phyloP scores from a whole-genome alignment of 805 yeast species.

The Zygotorulaspora danielsina region DNA sequence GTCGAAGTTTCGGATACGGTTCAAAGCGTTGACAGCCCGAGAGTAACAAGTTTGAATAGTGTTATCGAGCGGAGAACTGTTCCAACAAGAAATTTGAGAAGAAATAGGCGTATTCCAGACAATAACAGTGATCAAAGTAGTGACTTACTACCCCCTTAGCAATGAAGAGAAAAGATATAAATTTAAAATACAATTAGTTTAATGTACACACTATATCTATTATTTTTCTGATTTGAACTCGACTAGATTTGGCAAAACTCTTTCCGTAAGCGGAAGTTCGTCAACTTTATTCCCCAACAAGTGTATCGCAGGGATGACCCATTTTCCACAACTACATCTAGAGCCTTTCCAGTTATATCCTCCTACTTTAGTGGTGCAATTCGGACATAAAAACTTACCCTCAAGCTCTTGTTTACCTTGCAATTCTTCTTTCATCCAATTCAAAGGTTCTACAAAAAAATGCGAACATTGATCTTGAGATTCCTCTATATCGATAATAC shows the following conservation, averaged over 20 bases:
- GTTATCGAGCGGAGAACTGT: constrained; percentile 7
- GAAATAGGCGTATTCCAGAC: constrained; percentile 15
- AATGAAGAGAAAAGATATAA: not conserved
- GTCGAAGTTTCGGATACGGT: constrained; percentile 18
- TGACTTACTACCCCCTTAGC: not conserved
- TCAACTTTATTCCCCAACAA: constrained; percentile 80
- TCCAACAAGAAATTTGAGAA: constrained; percentile 16
- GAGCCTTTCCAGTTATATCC: constrained; percentile 94
- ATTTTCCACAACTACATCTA: constrained; percentile 88
- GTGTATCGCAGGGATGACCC: constrained; percentile 92
- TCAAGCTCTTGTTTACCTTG: constrained; percentile 66
- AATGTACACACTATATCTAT: not conserved
- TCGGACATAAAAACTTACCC: constrained; percentile 83
- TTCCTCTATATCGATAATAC: constrained; percentile 53
- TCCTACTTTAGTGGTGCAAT: constrained; percentile 81
- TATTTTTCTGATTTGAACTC: constrained; percentile 13
- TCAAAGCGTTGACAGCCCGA: constrained; percentile 13
- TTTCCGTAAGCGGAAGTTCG: constrained; percentile 38
- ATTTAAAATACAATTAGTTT: not conserved
- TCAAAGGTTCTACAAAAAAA: constrained; percentile 79
- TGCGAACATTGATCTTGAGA: constrained; percentile 72
- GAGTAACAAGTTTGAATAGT: constrained; percentile 16
- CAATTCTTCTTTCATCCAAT: constrained; percentile 86
- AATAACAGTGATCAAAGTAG: constrained; percentile 12
- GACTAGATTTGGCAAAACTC: constrained; percentile 26